Conservation (phyloP, 306 rosid species). For the Sechiopsis laciniata region DNA sequence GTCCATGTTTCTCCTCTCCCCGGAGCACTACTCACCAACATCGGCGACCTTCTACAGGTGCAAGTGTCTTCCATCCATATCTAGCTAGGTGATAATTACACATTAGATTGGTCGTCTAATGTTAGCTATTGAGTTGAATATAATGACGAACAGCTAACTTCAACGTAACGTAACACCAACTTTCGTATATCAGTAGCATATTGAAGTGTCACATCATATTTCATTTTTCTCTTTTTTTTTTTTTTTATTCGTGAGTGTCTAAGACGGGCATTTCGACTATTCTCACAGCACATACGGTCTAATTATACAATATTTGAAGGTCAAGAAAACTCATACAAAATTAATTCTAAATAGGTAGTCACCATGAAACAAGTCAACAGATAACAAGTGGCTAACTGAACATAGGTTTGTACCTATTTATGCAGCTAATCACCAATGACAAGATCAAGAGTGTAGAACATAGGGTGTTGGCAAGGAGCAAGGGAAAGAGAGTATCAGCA, state of each 20-base stretch:
- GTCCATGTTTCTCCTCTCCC: slow-evolving; percentile 46
- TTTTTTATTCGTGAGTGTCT: too few relatives aligned
- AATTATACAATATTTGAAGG: too few relatives aligned
- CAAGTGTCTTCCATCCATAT: not conserved
- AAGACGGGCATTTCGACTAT: too few relatives aligned
- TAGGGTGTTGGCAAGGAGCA: slow-evolving; percentile 46
- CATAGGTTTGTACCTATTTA: not conserved
- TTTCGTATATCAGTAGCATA: not conserved
- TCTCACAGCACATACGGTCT: too few relatives aligned
- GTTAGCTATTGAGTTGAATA: not conserved
- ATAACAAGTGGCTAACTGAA: not conserved
- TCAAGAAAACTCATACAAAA: too few relatives aligned
- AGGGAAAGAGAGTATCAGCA: slow-evolving; percentile 57
- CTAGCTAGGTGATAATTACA: not conserved
- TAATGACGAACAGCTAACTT: not conserved
- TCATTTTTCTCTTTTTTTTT: too few relatives aligned
- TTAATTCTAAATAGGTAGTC: too few relatives aligned
- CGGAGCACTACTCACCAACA: slow-evolving; percentile 57
- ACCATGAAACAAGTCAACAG: not conserved
- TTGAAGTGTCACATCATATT: not conserved
- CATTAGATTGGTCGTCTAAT: not conserved
- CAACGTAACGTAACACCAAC: too few relatives aligned
- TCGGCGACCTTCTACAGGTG: slow-evolving; percentile 77
- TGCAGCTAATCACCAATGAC: slow-evolving; percentile 70
- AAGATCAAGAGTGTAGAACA: slow-evolving; percentile 72